These are phyloP conservation scores for Coleophoma cylindrospora DNA, from an alignment of 2,329 filamentous ascomycete genomes.

Conservation along the genomic window DNA sequence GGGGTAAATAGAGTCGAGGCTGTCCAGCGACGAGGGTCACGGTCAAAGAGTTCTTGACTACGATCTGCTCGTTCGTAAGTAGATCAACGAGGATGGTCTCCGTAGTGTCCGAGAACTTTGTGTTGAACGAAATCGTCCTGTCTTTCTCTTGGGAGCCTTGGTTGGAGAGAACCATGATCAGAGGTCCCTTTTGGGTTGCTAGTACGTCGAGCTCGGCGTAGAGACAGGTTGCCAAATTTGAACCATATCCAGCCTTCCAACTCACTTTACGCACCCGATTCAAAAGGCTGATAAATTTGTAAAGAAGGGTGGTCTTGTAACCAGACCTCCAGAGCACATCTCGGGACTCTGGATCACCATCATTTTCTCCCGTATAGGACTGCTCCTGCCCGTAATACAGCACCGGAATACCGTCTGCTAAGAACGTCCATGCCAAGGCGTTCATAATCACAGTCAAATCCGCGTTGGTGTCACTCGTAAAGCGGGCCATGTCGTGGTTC, in stretches of 20 bases:
- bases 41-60: slow-evolving; percentile 3
- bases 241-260: slow-evolving; percentile 9
- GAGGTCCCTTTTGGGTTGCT: slow-evolving; percentile 7
- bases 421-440: slow-evolving; percentile 38
- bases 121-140: slow-evolving; percentile 1
- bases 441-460: neutral
- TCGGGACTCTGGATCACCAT: slow-evolving; percentile 1
- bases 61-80: slow-evolving; percentile 7
- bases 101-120: slow-evolving; percentile 1
- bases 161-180: slow-evolving; percentile 11
- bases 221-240: slow-evolving; percentile 5
- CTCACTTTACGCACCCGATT: slow-evolving; percentile 7
- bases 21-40: slow-evolving; percentile 4
- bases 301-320: slow-evolving; percentile 5
- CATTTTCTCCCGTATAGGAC: neutral
- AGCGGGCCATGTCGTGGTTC: slow-evolving; percentile 34
- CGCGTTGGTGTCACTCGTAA: slow-evolving; percentile 19
- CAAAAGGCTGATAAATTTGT: slow-evolving; percentile 7
- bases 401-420: slow-evolving; percentile 41
- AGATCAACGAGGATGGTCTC: slow-evolving; percentile 9
- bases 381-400: slow-evolving; percentile 1
- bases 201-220: slow-evolving; percentile 3
- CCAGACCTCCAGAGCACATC: neutral
- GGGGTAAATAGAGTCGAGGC: slow-evolving; percentile 6
- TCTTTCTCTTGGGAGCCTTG: slow-evolving; percentile 4